Base-by-base conservation (phyloP, 2,329 filamentous ascomycete genomes). In the Cladosporium sp. region DNA sequence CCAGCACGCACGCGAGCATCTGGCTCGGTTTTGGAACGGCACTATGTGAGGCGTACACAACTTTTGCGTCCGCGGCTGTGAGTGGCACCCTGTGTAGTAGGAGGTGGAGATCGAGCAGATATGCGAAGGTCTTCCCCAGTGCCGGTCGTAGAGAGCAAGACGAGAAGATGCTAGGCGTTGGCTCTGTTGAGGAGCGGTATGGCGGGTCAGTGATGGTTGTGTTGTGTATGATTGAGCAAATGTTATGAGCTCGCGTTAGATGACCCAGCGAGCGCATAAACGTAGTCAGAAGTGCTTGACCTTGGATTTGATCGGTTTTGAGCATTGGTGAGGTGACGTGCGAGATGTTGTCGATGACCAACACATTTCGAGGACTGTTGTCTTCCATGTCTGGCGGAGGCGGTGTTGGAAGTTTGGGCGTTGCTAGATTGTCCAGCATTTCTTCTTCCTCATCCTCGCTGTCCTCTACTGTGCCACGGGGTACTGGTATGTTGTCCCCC, bases 161-260 rank as follows among this genome's bases (percentile, higher is more conserved):
- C 2, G 68, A 57, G 56, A 77, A 76, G 3, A 75, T 66, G 2
- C 70, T 73, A 0, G 65, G 64, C 6, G 62, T 52, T 6, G 62
- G 56, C 15, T 65, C 57, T 52, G 43, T 54, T 37, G 39, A 36
- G 39, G 27, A 17, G 7, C 37, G 30, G 17, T 22, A 18, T 27
- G 22, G 11, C 32, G 36, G 12, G 34, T 54, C 54, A n/a, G 51
- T 52, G 1, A 59, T 56, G 9, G 59, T 60, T 11, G 61, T 62
- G 55, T 72, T 74, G 4, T 67, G 34, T 12, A 76, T 56, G n/a
- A 74, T 37, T 5, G 71, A 72, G 60, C 68, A 66, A 13, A 76
- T 59, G 15, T 61, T 45, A 54, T 72, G 61, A 4, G 55, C 54
- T 11, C 42, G 55, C 4, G 72, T 71, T 27, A 77, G 61, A 44